Evolutionary conservation across 768 basidiomycete genomes (phyloP), one percentile per base, ranked within the genome.

Genomic region (Russula compacta): DNA sequence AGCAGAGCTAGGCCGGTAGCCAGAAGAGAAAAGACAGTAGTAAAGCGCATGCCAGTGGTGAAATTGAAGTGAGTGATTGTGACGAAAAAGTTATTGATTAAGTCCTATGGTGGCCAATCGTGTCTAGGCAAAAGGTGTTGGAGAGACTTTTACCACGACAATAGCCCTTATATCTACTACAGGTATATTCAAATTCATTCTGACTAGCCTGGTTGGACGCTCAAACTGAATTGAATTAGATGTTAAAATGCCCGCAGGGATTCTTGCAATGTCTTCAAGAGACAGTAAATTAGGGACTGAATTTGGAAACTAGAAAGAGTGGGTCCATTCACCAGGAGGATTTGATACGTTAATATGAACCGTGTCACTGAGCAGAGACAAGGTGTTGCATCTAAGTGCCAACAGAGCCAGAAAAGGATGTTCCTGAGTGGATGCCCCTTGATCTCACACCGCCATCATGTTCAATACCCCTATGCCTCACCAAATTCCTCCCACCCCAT

Each of bases 281-380:
- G 44, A 40, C n/a, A 33, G 43, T 19, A 54, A 53, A 60, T 52
- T 19, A 54, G 38, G 9, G 52, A 9, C 59, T 52, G 6, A 32
- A 54, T 47, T 39, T 47, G 59, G 59, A 53, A 59, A 48, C 19
- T 40, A 53, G 48, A 58, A 58, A 38, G 53, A 21, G 52, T n/a
- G 43, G 4, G 40, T 10, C 35, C 39, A n/a, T 35, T 39, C 21
- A 17, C 33, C 38, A 15, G 1, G 24, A 35, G 24, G 6, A 17
- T 29, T n/a, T n/a, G 10, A 47, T 53, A 17, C 6, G 42, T 19
- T 36, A 50, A 46, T 39, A 44, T 12, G n/a, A n/a, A n/a, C n/a
- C n/a, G 24, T 36, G 42, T 43, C 38, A 15, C 4, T 12, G 10
- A 10, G 0, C 35, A 7, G 21, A 39, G 21, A 53, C 15, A n/a